Percentiles rank a stretch among this genome's conserved stretches.
phyloP scores from a whole-genome alignment of 78 protist species.

The Tieghemostelium lacteum region DNA sequence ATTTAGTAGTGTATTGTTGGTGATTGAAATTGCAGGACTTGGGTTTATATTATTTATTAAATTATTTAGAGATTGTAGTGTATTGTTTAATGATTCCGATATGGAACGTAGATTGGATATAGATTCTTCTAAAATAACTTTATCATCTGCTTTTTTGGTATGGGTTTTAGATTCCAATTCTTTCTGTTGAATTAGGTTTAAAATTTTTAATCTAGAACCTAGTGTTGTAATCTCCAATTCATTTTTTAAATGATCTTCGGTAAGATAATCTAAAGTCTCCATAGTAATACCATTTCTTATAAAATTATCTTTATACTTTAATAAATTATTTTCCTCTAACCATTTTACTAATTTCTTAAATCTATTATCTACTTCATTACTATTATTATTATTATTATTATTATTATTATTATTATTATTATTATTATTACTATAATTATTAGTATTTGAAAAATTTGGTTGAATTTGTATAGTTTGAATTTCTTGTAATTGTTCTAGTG shows the following conservation, averaged over 20 bases:
- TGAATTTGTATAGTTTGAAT: not conserved
- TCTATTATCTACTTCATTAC: not conserved
- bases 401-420: constrained; percentile 10
- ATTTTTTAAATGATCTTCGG: constrained; percentile 54
- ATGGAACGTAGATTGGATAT: no score
- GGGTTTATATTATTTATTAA: no score
- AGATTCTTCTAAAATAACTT: not conserved
- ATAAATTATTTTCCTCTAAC: constrained; percentile 9
- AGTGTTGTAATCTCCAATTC: constrained; percentile 57
- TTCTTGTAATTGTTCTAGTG: not conserved
- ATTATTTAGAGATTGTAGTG: no score
- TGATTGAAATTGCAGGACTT: no score
- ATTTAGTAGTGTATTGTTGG: no score
- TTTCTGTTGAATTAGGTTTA: constrained; percentile 27
- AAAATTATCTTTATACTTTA: constrained; percentile 46
- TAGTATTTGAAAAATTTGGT: not conserved
- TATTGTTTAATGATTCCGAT: no score
- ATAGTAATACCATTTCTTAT: constrained; percentile 36
- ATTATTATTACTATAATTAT: not conserved
- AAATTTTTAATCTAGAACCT: constrained; percentile 67
- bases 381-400: not conserved
- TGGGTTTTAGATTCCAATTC: not conserved
- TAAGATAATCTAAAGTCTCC: constrained; percentile 28
- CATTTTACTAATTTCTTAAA: constrained; percentile 29
- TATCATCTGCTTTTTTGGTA: not conserved